Evolutionary conservation across 768 basidiomycete species (phyloP).

Genomic region (Albatrellus ellisii): DNA sequence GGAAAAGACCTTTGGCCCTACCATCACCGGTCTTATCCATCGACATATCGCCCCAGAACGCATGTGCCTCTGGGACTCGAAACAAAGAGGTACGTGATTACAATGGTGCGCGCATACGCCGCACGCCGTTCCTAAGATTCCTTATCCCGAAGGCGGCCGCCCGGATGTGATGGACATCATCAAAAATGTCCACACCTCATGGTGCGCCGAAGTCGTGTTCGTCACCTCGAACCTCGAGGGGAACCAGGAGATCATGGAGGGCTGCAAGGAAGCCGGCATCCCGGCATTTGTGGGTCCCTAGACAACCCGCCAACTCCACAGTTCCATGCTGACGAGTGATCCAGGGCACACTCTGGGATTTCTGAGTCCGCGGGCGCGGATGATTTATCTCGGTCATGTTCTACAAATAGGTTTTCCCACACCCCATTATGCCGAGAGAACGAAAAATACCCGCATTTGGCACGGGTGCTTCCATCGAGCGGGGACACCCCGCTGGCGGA

Average conservation of each 20-base stretch:
- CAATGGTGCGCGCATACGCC: neutral
- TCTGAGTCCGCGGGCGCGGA: too few species aligned
- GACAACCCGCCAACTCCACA: neutral
- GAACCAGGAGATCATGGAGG: slow-evolving; percentile 69
- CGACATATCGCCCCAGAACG: slow-evolving; percentile 63
- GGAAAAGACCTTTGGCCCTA: slow-evolving; percentile 75
- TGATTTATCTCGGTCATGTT: too few species aligned
- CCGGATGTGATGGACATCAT: slow-evolving; percentile 70
- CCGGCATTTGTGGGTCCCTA: slow-evolving; percentile 26
- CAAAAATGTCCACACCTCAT: slow-evolving; percentile 52
- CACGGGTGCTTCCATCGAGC: too few species aligned
- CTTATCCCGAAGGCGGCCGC: slow-evolving; percentile 34
- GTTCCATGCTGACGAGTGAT: neutral
- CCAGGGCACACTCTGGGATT: slow-evolving; percentile 57
- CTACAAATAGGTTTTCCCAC: too few species aligned
- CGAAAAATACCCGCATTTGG: too few species aligned
- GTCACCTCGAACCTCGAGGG: slow-evolving; percentile 77
- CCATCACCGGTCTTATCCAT: slow-evolving; percentile 61
- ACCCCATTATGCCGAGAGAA: too few species aligned
- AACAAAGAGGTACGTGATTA: slow-evolving; percentile 26
- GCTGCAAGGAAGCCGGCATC: slow-evolving; percentile 57
- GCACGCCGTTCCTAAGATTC: neutral
- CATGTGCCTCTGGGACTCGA: slow-evolving; percentile 67
- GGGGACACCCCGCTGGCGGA: too few species aligned
- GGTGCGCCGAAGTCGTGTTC: slow-evolving; percentile 73